Base-by-base conservation (phyloP, 768 basidiomycete species). In the Boletellus ananas region DNA sequence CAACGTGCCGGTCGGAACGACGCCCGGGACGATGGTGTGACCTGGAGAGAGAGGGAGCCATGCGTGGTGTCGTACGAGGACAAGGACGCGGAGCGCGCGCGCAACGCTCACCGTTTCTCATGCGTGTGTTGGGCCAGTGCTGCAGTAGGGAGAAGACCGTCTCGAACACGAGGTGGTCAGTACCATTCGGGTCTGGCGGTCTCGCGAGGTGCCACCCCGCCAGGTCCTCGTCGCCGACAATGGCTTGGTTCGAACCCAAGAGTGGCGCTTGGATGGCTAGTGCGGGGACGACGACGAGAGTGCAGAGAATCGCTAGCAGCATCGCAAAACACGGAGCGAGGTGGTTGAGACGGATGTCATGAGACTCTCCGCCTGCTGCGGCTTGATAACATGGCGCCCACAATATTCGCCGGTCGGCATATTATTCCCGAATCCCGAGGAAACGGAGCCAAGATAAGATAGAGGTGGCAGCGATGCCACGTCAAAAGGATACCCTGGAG, bases 91-190 rank as follows among this genome's bases (percentile, higher is more conserved):
- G 23, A 23, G 23, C 23, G 23, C 23, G 23, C 23, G 23, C 23
- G 23, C 23, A 23, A 25, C 4, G 10, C 66, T 43, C 42, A 74
- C 74, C 74, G 53, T 75, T 74, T 40, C 75, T 67, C 60, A 75
- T 73, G 4, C 73, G 70, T 0, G 75, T 74, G 45, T 76, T 74
- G 16, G 73, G 70, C 75, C 75, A 75, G 47, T 70, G 74, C 39
- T 76, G 73, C 9, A 75, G 61, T 0, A 62, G 14, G 60, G 55
- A 34, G 65, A 54, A 18, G 54, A 62, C 49, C 51, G 64, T 49
- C 57, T 63, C 59, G 29, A 61, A 60, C 3, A 61, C 47, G 21
- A 60, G 52, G 34, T 58, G 50, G n/a, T 55, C 50, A 2, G 71
- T 72, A 17, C 56, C 52, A 45, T 66, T 62, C 8, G 58, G 50